phyloP scores from a whole-genome alignment of 345 rosid genomes.

The Pelargonium nanum region DNA sequence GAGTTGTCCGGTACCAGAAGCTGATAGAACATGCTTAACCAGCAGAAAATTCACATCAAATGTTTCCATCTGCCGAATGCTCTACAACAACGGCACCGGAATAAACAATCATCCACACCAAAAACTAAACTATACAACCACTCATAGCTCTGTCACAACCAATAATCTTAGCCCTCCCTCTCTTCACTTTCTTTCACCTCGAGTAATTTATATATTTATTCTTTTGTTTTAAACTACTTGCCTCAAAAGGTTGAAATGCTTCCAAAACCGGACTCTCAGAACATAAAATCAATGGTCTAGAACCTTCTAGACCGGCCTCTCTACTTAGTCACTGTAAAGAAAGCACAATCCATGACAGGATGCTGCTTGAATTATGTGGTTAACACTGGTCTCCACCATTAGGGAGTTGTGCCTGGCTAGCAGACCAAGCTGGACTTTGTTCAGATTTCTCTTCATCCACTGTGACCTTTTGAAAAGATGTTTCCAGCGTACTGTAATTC shows the following conservation, averaged over 20 bases:
- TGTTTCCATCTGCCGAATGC: too few species aligned
- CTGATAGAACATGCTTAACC: too few species aligned
- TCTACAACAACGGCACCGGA: too few species aligned
- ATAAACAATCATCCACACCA: not conserved
- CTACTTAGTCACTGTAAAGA: too few species aligned
- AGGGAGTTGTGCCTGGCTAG: constrained; percentile 3
- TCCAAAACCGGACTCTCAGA: too few species aligned
- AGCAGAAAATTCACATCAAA: too few species aligned
- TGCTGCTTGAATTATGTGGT: too few species aligned
- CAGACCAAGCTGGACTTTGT: constrained; percentile 6
- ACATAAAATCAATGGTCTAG: too few species aligned
- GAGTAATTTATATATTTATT: not conserved
- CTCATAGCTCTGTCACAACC: not conserved
- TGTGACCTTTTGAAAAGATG: constrained; percentile 28
- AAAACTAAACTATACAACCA: not conserved
- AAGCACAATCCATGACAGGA: too few species aligned
- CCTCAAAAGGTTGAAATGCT: not conserved
- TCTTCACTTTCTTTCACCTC: not conserved
- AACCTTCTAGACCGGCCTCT: too few species aligned
- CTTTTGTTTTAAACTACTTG: not conserved
- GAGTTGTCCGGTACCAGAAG: too few species aligned
- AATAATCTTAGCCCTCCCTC: not conserved
- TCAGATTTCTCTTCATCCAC: constrained; percentile 19
- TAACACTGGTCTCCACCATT: constrained; percentile 4
- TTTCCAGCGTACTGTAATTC: constrained; percentile 17